phyloP scores from a whole-genome alignment of 495 filamentous ascomycete genomes.

The Podospora conica region DNA sequence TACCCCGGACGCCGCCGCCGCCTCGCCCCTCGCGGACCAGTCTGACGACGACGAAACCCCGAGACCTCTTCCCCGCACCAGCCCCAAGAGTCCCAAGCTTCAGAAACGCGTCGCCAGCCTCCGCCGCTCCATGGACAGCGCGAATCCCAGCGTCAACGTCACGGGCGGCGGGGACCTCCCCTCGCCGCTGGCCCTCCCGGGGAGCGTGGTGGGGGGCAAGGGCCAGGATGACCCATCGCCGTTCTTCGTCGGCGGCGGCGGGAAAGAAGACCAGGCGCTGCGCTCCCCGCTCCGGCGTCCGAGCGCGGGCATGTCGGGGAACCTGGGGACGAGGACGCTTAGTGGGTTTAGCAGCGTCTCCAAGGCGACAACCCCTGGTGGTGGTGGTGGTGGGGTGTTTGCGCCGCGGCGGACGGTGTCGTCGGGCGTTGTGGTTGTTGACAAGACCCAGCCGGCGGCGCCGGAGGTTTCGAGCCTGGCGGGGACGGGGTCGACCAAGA shows the following conservation, averaged over 20 bases:
- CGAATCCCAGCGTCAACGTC: not conserved
- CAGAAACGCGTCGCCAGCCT: slow-evolving; percentile 28
- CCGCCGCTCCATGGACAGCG: slow-evolving; percentile 2
- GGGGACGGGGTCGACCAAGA: slow-evolving; percentile 41
- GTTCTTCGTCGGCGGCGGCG: not conserved
- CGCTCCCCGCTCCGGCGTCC: slow-evolving; percentile 13
- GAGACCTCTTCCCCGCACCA: not conserved
- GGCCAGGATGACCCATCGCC: not conserved
- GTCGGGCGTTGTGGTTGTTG: slow-evolving; percentile 11
- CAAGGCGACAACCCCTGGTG: not conserved
- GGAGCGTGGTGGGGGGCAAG: not conserved
- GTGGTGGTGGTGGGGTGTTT: not conserved
- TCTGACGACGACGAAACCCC: not conserved
- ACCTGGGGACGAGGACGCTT: slow-evolving; percentile 28
- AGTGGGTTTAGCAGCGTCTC: slow-evolving; percentile 7
- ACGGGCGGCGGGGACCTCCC: not conserved
- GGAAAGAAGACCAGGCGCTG: slow-evolving; percentile 6
- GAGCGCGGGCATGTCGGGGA: slow-evolving; percentile 22
- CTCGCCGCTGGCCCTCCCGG: not conserved
- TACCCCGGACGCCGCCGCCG: not conserved
- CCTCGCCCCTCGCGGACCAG: slow-evolving; percentile 6
- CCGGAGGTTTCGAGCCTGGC: slow-evolving; percentile 19
- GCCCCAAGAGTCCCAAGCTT: slow-evolving; percentile 22
- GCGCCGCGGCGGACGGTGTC: slow-evolving; percentile 18
- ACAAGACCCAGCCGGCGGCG: not conserved